A percentile compares a stretch with the other conserved stretches of the same genome.
Evolutionary conservation across 768 basidiomycete genomes (phyloP).

Genomic region (Guyanaporus albipodus): DNA sequence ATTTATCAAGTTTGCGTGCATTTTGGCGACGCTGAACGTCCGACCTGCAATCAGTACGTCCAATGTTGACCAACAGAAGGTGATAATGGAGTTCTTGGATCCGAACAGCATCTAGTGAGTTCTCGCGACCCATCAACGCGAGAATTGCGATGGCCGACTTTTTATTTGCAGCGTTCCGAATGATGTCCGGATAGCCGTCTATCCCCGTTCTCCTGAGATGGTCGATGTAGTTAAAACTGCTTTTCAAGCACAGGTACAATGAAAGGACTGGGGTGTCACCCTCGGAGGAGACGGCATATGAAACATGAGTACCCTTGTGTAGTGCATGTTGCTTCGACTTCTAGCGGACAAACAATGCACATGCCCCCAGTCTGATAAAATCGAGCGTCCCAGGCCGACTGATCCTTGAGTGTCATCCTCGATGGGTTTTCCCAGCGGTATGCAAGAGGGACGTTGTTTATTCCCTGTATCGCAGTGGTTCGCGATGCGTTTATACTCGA

Average conservation of each 20-base stretch:
- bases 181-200: background rate
- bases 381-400: too few relatives aligned
- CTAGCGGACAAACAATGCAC: too few relatives aligned
- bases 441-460: too few relatives aligned
- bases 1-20: constrained; percentile 6
- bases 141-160: too few relatives aligned
- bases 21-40: background rate
- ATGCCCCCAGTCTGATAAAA: too few relatives aligned
- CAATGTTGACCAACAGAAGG: background rate
- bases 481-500: too few relatives aligned
- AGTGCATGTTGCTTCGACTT: too few relatives aligned
- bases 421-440: too few relatives aligned
- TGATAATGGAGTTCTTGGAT: constrained; percentile 4
- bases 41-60: background rate
- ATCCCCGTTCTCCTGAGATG: constrained; percentile 3
- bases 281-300: too few relatives aligned
- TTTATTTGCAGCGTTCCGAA: background rate
- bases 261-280: background rate
- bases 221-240: background rate
- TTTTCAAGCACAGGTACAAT: background rate
- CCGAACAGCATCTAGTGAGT: constrained; percentile 7
- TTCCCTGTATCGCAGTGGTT: too few relatives aligned
- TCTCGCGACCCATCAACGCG: background rate
- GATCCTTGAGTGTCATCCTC: too few relatives aligned
- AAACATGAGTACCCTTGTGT: too few relatives aligned